phyloP scores from a whole-genome alignment of 192 early-diverging fungal genomes.

The Coemansia sp. region DNA sequence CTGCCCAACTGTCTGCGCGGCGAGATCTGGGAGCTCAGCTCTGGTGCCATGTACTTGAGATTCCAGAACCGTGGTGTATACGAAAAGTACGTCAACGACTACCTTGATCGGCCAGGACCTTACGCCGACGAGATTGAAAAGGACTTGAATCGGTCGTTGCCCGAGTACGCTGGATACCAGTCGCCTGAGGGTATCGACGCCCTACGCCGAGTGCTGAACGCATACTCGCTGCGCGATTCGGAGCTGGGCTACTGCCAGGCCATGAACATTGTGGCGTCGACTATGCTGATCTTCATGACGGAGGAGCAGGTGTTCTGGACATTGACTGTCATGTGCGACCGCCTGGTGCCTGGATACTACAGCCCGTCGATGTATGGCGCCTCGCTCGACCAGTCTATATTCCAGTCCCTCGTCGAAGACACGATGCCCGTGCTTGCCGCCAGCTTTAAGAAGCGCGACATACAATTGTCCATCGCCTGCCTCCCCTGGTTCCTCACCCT shows the following conservation, averaged over 20 bases:
- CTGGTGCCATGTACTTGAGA: conserved; percentile 84
- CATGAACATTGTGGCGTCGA: conserved; percentile 98
- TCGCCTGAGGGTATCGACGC: conserved; percentile 87
- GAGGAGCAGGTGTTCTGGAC: conserved; percentile 99
- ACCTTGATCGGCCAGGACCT: conserved; percentile 72
- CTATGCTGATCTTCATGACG: conserved; percentile 89
- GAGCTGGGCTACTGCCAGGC: conserved; percentile 99
- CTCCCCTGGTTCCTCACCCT: conserved; percentile 97
- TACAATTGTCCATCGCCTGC: conserved; percentile 95
- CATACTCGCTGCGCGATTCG: conserved; percentile 80
- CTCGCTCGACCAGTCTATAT: conserved; percentile 92
- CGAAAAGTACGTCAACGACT: conserved; percentile 57
- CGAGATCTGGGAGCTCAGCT: conserved; percentile 93
- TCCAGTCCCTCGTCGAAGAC: conserved; percentile 85
- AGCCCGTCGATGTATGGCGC: conserved; percentile 98
- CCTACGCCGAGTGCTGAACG: conserved; percentile 89
- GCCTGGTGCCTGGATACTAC: conserved; percentile 94
- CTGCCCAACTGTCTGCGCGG: conserved; percentile 86
- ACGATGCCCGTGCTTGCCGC: conserved; percentile 88
- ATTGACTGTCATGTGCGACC: conserved; percentile 86
- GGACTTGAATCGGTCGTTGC: conserved; percentile 90
- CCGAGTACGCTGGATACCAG: conserved; percentile 94
- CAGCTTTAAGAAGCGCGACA: conserved; percentile 85
- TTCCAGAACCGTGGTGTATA: conserved; percentile 88
- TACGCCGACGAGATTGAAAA: conserved; percentile 96